A percentile compares a stretch with the other conserved stretches of the same genome.
Conservation (phyloP, 306 rosid species). For the Cicer arietinum region DNA sequence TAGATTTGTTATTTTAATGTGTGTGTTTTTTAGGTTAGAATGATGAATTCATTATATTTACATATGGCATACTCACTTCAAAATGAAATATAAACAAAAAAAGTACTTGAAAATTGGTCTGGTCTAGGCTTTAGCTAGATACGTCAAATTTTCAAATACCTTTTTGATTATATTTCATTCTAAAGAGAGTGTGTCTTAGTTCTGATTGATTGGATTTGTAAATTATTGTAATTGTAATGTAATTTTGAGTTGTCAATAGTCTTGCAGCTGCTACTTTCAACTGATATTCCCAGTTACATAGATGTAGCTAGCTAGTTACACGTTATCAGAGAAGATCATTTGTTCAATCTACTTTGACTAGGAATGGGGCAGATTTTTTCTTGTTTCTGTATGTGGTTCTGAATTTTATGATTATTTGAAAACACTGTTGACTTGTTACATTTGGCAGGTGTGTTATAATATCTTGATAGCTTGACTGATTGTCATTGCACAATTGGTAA, state of each 20-base stretch:
- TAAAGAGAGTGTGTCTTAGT: no score
- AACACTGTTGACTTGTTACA: background rate
- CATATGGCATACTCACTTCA: background rate
- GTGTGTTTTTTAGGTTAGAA: background rate
- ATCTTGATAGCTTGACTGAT: background rate
- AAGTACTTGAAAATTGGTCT: no score
- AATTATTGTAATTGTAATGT: background rate
- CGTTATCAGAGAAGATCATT: slow-evolving; percentile 8
- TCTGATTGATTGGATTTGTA: background rate
- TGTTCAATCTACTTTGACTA: slow-evolving; percentile 2
- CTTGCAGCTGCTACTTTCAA: background rate
- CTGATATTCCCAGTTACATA: no score
- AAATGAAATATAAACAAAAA: no score
- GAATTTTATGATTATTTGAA: background rate
- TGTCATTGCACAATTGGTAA: background rate
- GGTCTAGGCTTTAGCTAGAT: no score
- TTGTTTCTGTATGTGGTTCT: slow-evolving; percentile 23
- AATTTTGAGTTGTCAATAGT: slow-evolving; percentile 12
- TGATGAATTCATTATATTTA: slow-evolving; percentile 5
- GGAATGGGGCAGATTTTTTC: background rate
- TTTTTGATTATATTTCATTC: no score
- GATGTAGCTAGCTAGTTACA: slow-evolving; percentile 1
- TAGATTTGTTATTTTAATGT: background rate
- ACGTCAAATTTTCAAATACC: no score
- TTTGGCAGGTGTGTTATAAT: background rate